These are phyloP conservation scores for Gentiana macrophylla DNA, from an alignment of 257 asterid species.

Conservation along the genomic window DNA sequence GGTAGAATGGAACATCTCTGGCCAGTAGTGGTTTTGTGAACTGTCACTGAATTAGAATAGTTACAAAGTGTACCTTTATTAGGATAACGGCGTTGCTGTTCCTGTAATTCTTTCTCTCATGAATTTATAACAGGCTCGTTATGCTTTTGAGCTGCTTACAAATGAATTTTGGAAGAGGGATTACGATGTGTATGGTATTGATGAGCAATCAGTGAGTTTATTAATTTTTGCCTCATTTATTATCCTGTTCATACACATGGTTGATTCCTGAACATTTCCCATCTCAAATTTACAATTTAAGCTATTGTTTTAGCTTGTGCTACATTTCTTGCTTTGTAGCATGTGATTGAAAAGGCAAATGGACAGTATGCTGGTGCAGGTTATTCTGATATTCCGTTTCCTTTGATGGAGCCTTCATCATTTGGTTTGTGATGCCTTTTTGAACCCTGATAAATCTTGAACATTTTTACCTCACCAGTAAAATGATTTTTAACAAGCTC, in stretches of 20 bases:
- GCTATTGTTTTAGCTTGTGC: neutral
- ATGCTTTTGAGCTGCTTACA: constrained; percentile 86
- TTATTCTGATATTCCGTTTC: constrained; percentile 47
- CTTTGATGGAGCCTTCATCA: constrained; percentile 44
- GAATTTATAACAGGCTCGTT: constrained; percentile 58
- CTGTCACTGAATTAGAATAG: too few relatives aligned
- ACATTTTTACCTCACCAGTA: constrained; percentile 1
- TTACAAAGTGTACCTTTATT: too few relatives aligned
- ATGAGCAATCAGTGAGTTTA: constrained; percentile 62
- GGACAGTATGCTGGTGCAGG: constrained; percentile 37
- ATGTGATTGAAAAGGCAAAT: constrained; percentile 46
- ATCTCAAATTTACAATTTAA: neutral
- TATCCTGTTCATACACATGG: neutral
- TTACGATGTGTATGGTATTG: constrained; percentile 66
- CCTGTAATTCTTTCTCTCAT: neutral
- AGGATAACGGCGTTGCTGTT: neutral
- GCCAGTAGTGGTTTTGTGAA: too few relatives aligned
- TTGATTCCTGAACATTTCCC: neutral
- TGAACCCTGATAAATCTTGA: constrained; percentile 1
- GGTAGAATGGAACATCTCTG: too few relatives aligned
- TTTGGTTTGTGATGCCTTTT: constrained; percentile 48
- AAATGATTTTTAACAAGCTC: neutral
- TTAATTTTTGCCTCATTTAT: constrained; percentile 7
- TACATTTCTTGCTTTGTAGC: constrained; percentile 32
- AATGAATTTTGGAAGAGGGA: constrained; percentile 87